These are phyloP conservation scores for Tetraselmis chui DNA, from an alignment of 139 green algal genomes.

Conservation along the genomic window DNA sequence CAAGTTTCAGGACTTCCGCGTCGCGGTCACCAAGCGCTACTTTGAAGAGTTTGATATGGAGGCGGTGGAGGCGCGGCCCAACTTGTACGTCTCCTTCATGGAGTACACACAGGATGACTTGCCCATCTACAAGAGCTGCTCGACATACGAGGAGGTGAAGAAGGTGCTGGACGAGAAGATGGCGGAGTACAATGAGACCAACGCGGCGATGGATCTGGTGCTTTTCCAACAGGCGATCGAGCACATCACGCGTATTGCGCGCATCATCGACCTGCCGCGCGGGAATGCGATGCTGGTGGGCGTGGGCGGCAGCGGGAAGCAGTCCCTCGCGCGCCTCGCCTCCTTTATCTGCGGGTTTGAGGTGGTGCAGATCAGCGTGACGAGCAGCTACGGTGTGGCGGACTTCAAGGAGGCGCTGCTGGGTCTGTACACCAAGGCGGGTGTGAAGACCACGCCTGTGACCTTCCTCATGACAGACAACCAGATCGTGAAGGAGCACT, in stretches of 20 bases:
- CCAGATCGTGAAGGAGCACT: slow-evolving; percentile 80
- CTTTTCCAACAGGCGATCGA: slow-evolving; percentile 59
- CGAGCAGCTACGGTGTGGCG: slow-evolving; percentile 59
- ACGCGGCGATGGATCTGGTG: slow-evolving; percentile 77
- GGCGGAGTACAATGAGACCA: slow-evolving; percentile 82
- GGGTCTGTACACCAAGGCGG: slow-evolving; percentile 62
- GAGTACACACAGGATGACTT: slow-evolving; percentile 28
- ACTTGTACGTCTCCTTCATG: slow-evolving; percentile 56
- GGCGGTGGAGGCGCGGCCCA: slow-evolving; percentile 54
- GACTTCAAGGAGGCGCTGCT: slow-evolving; percentile 86
- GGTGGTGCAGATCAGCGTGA: slow-evolving; percentile 75
- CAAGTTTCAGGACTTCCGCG: slow-evolving; percentile 67
- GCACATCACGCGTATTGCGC: slow-evolving; percentile 58
- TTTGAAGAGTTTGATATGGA: slow-evolving; percentile 52
- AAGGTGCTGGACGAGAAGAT: slow-evolving; percentile 72
- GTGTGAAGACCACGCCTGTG: slow-evolving; percentile 58
- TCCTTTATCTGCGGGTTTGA: slow-evolving; percentile 75
- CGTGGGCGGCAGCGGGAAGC: slow-evolving; percentile 71
- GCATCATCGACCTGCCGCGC: slow-evolving; percentile 70
- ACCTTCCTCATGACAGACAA: slow-evolving; percentile 86
- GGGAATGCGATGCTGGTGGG: slow-evolving; percentile 84
- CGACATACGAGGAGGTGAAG: slow-evolving; percentile 46
- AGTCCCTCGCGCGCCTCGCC: slow-evolving; percentile 67
- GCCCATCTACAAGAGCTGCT: slow-evolving; percentile 43
- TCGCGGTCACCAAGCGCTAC: slow-evolving; percentile 54